A percentile compares a stretch with the other conserved stretches of the same genome.
Conservation (phyloP, 345 rosid species). For the Leavenworthia alabamica region DNA sequence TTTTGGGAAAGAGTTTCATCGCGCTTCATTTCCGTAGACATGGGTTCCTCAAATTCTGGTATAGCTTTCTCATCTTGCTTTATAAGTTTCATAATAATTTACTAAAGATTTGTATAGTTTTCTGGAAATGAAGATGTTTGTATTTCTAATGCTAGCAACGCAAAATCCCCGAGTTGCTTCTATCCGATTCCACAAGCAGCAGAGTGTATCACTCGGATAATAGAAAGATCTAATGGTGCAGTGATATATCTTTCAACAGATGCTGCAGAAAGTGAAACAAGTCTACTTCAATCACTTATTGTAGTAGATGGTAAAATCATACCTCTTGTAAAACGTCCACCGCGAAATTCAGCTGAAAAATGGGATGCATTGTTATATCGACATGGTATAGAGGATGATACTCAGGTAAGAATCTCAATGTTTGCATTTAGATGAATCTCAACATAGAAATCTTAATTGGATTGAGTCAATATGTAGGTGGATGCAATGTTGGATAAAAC, state of each 20-base stretch:
- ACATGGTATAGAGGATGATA: conserved; percentile 56
- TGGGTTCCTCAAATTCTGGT: conserved; percentile 96
- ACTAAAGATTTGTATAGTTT: background rate
- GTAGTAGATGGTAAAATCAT: conserved; percentile 52
- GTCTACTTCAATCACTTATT: conserved; percentile 66
- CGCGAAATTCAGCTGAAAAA: conserved; percentile 71
- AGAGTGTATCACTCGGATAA: conserved; percentile 41
- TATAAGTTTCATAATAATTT: background rate
- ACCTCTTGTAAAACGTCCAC: conserved; percentile 72
- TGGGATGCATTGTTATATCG: conserved; percentile 89
- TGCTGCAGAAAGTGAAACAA: conserved; percentile 88
- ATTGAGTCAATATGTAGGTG: conserved; percentile 43
- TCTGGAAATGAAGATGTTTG: background rate
- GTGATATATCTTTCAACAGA: conserved; percentile 86
- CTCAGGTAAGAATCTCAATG: conserved; percentile 48
- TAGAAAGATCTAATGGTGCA: conserved; percentile 53
- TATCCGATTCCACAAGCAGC: conserved; percentile 28
- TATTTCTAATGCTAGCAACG: background rate
- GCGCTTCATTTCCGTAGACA: conserved; percentile 90
- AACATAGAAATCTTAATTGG: background rate
- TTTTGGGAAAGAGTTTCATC: conserved; percentile 68
- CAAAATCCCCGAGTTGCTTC: conserved; percentile 23
- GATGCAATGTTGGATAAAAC: conserved; percentile 95
- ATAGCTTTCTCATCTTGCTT: background rate
- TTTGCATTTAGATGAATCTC: background rate